Conservation (phyloP, 768 basidiomycete species). For the Boletus vinaceobasis region DNA sequence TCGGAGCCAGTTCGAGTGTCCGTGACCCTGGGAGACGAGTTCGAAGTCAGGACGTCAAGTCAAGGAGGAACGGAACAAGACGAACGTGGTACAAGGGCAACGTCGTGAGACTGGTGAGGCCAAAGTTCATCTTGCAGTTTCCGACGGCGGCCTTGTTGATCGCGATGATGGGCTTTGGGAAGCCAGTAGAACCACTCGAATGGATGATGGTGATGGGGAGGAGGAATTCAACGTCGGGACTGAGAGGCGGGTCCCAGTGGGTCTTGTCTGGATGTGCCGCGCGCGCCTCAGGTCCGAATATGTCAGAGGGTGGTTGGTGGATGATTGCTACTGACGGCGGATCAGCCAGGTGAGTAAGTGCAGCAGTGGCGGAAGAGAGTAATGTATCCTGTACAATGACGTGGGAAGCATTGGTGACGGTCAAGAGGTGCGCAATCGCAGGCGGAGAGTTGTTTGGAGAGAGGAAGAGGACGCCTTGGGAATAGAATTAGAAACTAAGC, state of each 20-base stretch:
- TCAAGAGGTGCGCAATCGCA: slow-evolving; percentile 45
- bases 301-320: slow-evolving; percentile 18
- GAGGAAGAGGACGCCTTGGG: slow-evolving; percentile 32
- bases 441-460: slow-evolving; percentile 45
- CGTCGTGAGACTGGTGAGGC: slow-evolving; percentile 19
- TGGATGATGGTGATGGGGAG: slow-evolving; percentile 23
- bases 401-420: slow-evolving; percentile 19
- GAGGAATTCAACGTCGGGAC: slow-evolving; percentile 19
- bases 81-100: slow-evolving; percentile 34
- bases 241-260: slow-evolving; percentile 18
- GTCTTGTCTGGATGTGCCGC: slow-evolving; percentile 19
- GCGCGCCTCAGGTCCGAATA: slow-evolving; percentile 18
- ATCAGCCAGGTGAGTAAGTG: slow-evolving; percentile 18
- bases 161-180: slow-evolving; percentile 42
- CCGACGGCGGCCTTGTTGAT: slow-evolving; percentile 36
- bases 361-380: slow-evolving; percentile 11
- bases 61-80: not conserved
- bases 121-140: slow-evolving; percentile 34
- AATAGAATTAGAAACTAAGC: not conserved
- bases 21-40: slow-evolving; percentile 16
- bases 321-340: slow-evolving; percentile 21
- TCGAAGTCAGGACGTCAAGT: not conserved
- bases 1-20: slow-evolving; percentile 33
- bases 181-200: slow-evolving; percentile 41
- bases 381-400: slow-evolving; percentile 20